A percentile compares a stretch with the other conserved stretches of the same genome.
Conservation (phyloP, 2,329 filamentous ascomycete species). For the Hortaea sp. region DNA sequence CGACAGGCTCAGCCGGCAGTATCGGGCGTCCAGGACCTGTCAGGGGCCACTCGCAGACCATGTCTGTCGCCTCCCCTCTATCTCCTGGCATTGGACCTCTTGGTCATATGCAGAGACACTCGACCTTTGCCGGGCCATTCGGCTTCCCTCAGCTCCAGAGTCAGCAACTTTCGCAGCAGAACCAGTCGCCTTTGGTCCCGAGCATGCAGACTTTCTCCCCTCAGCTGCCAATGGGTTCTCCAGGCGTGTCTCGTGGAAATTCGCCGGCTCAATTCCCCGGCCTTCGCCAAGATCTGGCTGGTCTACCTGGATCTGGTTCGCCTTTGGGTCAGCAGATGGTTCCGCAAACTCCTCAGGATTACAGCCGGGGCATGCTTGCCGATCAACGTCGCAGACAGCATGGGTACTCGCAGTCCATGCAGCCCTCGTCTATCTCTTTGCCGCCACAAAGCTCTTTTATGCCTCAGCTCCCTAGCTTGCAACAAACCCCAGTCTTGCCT, state of each 20-base stretch:
- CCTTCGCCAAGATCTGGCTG: slow-evolving; percentile 19
- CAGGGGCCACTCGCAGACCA: slow-evolving; percentile 40
- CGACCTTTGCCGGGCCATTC: slow-evolving; percentile 58
- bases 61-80: slow-evolving; percentile 60
- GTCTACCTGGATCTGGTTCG: slow-evolving; percentile 41
- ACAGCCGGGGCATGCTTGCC: slow-evolving; percentile 32
- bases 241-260: slow-evolving; percentile 29
- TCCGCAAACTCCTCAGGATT: slow-evolving; percentile 18
- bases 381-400: slow-evolving; percentile 38
- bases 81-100: slow-evolving; percentile 51
- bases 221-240: slow-evolving; percentile 25
- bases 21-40: slow-evolving; percentile 30
- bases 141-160: slow-evolving; percentile 56
- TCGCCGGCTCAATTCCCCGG: slow-evolving; percentile 35
- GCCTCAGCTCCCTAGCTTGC: slow-evolving; percentile 28
- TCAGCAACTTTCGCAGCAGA: slow-evolving; percentile 10
- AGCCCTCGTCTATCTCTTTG: slow-evolving; percentile 1
- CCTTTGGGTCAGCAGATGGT: slow-evolving; percentile 42
- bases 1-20: slow-evolving; percentile 67
- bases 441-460: slow-evolving; percentile 13
- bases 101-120: slow-evolving; percentile 59
- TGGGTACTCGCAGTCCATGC: slow-evolving; percentile 28
- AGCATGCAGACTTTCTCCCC: slow-evolving; percentile 10
- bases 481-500: slow-evolving; percentile 45
- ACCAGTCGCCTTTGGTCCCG: slow-evolving; percentile 3